Percentiles rank a stretch among this genome's conserved stretches.
phyloP scores from a whole-genome alignment of 176 grass and related monocot genomes.

The Canna indica region DNA sequence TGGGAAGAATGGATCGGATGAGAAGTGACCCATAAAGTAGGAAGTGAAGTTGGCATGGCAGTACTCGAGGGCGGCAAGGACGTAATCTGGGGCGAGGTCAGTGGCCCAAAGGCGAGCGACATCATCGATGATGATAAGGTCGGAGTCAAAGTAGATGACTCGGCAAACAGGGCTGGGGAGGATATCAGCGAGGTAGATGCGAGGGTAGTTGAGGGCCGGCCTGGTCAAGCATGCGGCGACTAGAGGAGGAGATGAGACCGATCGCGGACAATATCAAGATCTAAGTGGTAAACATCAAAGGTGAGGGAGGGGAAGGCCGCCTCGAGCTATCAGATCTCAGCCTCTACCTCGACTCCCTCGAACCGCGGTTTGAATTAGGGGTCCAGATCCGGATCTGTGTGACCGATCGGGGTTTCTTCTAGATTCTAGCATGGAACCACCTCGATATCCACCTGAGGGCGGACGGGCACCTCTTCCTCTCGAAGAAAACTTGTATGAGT shows the following conservation, averaged over 20 bases:
- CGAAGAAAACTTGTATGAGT: no score
- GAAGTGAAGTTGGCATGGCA: conserved; percentile 98
- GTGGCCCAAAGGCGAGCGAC: conserved; percentile 82
- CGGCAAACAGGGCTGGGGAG: conserved; percentile 54
- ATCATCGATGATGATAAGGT: conserved; percentile 87
- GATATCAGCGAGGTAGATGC: conserved; percentile 92
- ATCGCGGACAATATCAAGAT: conserved; percentile 62
- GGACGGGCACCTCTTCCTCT: no score
- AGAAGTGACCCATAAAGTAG: conserved; percentile 87
- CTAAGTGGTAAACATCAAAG: conserved; percentile 68
- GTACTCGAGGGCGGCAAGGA: conserved; percentile 84
- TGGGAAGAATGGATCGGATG: conserved; percentile 39
- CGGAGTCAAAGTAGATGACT: conserved; percentile 91
- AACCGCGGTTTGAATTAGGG: background rate
- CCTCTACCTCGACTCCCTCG: background rate
- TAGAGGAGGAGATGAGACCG: conserved; percentile 86
- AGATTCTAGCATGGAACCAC: background rate
- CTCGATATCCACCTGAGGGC: no score
- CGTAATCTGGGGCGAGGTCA: conserved; percentile 43
- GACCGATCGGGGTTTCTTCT: background rate
- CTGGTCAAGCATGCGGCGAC: conserved; percentile 92
- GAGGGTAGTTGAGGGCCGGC: conserved; percentile 95
- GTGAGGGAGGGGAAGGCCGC: conserved; percentile 66
- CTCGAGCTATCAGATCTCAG: conserved; percentile 12
- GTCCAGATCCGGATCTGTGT: background rate